Evolutionary conservation across 129 eudicot genomes (phyloP), one percentile per base, ranked within the genome.

Genomic region (Chrysanthemum seticuspe): DNA sequence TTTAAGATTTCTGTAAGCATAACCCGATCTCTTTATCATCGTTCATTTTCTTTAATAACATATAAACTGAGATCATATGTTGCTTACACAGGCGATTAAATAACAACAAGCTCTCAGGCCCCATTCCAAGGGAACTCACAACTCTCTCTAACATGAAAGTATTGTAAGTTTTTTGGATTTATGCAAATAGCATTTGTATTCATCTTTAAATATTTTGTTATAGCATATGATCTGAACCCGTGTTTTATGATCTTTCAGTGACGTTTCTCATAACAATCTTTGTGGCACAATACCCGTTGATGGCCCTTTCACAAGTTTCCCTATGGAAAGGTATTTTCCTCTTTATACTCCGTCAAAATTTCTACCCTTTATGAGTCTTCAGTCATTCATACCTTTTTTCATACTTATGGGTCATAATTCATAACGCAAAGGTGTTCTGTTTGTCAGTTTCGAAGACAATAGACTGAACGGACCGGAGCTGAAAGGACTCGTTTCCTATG

Each of bases 271-370:
- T 70, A 91, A 87, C 67, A 84, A 85, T 67, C 89, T 91, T 27
- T 91, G 97, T 76, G 97, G 97, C 79, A 91, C 97, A 71, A 85
- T 91, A 55, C 97, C 97, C 0, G 86, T 85, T 47, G 97, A 91
- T 82, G 97, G 97, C 66, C 97, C 97, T 58, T 91, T 91, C 74
- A 70, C 61, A 13, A 80, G 55, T 76, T 91, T 91, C 77, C 82
- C 91, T 0, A 78, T 82, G 79, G 86, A 83, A 72, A 91, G 97
- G 97, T 89, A 76, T 10, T 27, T 5, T 18, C 70, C 13, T 10
- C 50, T 18, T 21, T 13, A 34, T 63, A 61, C 47, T 18, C 7
- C 34, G 15, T 49, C 1, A 21, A 70, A 69, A 19, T 69, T 70
- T 70, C 8, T 44, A 9, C 75, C 60, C 34, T 52, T 62, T 34